Conservation (phyloP, 345 rosid genomes). For the Kandelia obovata region DNA sequence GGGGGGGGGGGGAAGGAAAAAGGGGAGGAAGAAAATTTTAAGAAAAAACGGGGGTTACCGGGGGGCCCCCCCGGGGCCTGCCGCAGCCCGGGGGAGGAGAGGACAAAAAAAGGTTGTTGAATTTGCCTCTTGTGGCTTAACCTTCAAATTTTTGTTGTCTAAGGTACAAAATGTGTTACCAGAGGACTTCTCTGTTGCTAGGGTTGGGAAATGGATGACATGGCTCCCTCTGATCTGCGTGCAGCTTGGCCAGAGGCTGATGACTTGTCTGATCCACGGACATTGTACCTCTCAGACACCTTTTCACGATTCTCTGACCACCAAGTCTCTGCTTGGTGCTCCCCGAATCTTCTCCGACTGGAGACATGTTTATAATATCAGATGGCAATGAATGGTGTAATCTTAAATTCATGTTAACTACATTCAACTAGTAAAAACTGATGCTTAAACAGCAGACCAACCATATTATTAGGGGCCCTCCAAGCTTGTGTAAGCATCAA, state of each 20-base stretch:
- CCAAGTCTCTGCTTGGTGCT: conserved; percentile 94
- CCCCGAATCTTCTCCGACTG: conserved; percentile 90
- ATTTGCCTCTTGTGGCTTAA: conserved; percentile 10
- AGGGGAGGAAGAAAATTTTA: conserved; percentile 3
- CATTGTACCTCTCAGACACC: conserved; percentile 84
- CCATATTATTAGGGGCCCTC: no score
- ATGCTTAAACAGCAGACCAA: no score
- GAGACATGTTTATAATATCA: conserved; percentile 17
- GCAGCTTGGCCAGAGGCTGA: conserved; percentile 51
- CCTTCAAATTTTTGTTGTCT: conserved; percentile 1
- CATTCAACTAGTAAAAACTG: background rate
- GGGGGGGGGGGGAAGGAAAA: background rate
- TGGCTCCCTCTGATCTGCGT: conserved; percentile 52
- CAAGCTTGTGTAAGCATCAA: no score
- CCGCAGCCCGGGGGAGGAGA: conserved; percentile 3
- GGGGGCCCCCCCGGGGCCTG: no score
- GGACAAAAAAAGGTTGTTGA: conserved; percentile 4
- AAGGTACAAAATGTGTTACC: conserved; percentile 21
- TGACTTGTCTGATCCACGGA: conserved; percentile 71
- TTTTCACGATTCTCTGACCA: conserved; percentile 97
- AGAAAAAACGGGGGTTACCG: background rate
- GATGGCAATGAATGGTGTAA: background rate
- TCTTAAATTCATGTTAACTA: background rate
- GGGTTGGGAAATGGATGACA: conserved; percentile 47
- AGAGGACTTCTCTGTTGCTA: conserved; percentile 20